Conservation (phyloP, 225 moss, liverwort and hornwort species). For the Sphagnum tenellum region DNA sequence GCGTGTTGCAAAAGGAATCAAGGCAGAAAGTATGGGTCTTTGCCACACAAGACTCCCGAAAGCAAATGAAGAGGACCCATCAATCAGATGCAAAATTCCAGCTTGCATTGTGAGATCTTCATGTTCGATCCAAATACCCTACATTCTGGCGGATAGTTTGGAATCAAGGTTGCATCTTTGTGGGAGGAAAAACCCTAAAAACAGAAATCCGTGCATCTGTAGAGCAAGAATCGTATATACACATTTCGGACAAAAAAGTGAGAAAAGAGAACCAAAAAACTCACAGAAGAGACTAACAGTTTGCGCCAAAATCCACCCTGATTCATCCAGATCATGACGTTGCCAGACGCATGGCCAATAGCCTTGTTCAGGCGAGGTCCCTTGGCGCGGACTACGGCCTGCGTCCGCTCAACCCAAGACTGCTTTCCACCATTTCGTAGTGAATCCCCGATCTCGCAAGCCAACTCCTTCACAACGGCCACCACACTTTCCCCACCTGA, state of each 20-base stretch:
- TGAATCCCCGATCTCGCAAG: constrained; percentile 11
- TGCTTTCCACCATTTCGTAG: constrained; percentile 2
- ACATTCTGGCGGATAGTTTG: neutral
- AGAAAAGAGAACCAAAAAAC: neutral
- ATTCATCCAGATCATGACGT: constrained; percentile 42
- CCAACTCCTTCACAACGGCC: constrained; percentile 24
- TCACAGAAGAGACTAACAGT: constrained; percentile 51
- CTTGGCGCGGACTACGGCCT: constrained; percentile 15
- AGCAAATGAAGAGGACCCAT: too few relatives aligned
- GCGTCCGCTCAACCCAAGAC: constrained; percentile 9
- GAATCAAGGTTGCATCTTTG: neutral
- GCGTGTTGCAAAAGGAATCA: too few relatives aligned
- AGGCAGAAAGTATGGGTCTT: too few relatives aligned
- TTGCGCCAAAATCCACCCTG: constrained; percentile 45
- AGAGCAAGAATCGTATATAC: neutral
- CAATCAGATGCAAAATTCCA: too few relatives aligned
- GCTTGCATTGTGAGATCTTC: too few relatives aligned
- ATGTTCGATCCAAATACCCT: too few relatives aligned
- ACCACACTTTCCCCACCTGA: constrained; percentile 21
- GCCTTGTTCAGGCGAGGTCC: constrained; percentile 31
- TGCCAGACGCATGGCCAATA: constrained; percentile 11
- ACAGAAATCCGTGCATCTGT: too few relatives aligned
- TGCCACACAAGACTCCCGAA: too few relatives aligned
- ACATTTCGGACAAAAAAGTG: neutral
- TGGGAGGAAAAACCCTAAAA: too few relatives aligned